Conservation (phyloP, 306 rosid species). For the barrel medic (Medicago truncatula) region MtrunA17r5.0-ANR NC_053042.1:52090501-52091000, state of each 20-base stretch:
- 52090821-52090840: background rate
- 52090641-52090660: background rate
- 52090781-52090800: conserved; percentile 29
- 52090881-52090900: conserved; percentile 5
- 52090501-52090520: too few relatives aligned
- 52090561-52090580: too few relatives aligned
- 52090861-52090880: conserved; percentile 9
- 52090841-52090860: conserved; percentile 3
- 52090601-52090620: too few relatives aligned
- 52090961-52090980: too few relatives aligned
- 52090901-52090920: conserved; percentile 32
- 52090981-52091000: too few relatives aligned
- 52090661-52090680: conserved; percentile 24
- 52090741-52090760: conserved; percentile 39
- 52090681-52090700: conserved; percentile 27
- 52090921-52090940: conserved; percentile 7
- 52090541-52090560: too few relatives aligned
- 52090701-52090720: conserved; percentile 27
- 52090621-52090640: too few relatives aligned
- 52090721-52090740: conserved; percentile 33
- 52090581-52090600: too few relatives aligned
- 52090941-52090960: conserved; percentile 28
- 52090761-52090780: background rate
- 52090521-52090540: too few relatives aligned
- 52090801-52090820: background rate